Evolutionary conservation across 192 early-diverging fungal genomes (phyloP), one percentile per base, ranked within the genome.

Genomic region (Entophlyctis luteolus): DNA sequence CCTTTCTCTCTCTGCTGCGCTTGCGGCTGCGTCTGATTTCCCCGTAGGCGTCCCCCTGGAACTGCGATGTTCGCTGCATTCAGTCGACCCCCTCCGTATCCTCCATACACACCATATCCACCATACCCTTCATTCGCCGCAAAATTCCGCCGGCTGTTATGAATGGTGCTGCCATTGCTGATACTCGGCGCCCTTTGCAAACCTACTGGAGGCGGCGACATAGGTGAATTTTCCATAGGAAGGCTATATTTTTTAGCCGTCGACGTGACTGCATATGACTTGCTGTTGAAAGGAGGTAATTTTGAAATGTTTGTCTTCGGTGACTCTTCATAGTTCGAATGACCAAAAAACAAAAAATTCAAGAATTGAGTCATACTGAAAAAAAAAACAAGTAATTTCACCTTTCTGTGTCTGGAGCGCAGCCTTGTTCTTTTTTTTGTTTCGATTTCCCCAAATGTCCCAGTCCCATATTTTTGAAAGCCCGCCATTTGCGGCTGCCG

Each of bases 41-140:
- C n/a, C n/a, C n/a, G n/a, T n/a, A n/a, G n/a, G n/a, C n/a, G n/a
- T 22, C 78, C 78, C 48, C 78, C 78, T 14, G 78, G 78, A 16
- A 80, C 55, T 31, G 75, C 75, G 39, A 80, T 71, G 47, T 80
- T 80, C 18, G 67, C 70, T 3, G 78, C 60, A 54, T 77, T 77
- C 18, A 80, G 48, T 37, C 42, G 52, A 0, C 32, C n/a, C 14
- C n/a, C 14, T 60, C 31, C 36, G 2, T 12, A 18, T 52, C 31
- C 55, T 4, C 8, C 14, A 56, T 25, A 56, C 55, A 28, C 20
- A 52, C 28, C 8, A 23, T 52, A n/a, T n/a, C n/a, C n/a, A n/a
- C n/a, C n/a, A n/a, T n/a, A n/a, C n/a, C n/a, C n/a, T n/a, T n/a
- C n/a, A n/a, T n/a, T n/a, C n/a, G n/a, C n/a, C n/a, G n/a, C n/a